Evolutionary conservation across 1,284 basidiomycete genomes (phyloP).

Genomic region (Cutaneotrichosporon sp.): DNA sequence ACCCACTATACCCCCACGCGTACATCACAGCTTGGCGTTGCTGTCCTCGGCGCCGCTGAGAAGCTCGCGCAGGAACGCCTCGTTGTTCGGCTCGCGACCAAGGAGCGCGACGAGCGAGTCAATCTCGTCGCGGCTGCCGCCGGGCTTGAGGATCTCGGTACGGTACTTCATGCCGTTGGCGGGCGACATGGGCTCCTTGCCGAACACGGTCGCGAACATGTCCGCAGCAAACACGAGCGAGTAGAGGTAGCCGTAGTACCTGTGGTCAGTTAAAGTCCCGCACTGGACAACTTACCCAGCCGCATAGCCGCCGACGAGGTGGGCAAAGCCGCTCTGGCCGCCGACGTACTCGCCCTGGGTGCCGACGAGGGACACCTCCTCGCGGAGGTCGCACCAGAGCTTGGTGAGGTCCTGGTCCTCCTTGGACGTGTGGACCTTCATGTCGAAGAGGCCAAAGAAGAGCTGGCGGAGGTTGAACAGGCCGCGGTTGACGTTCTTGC

Average conservation of each 20-base stretch:
- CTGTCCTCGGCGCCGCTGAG: slow-evolving; percentile 12
- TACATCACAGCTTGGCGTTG: not conserved
- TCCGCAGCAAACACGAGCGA: slow-evolving; percentile 19
- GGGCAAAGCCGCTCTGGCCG: slow-evolving; percentile 18
- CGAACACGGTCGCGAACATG: slow-evolving; percentile 21
- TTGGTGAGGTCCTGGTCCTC: slow-evolving; percentile 20
- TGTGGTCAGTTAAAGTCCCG: not conserved
- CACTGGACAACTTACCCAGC: not conserved
- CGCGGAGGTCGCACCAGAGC: slow-evolving; percentile 20
- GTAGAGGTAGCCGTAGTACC: slow-evolving; percentile 22
- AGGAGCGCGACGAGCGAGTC: slow-evolving; percentile 15
- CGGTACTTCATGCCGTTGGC: slow-evolving; percentile 18
- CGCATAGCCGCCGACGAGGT: slow-evolving; percentile 16
- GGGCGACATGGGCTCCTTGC: slow-evolving; percentile 13
- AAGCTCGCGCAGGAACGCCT: slow-evolving; percentile 21
- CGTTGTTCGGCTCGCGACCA: slow-evolving; percentile 20
- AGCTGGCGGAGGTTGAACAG: slow-evolving; percentile 22
- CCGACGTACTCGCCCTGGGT: slow-evolving; percentile 19
- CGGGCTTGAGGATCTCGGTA: slow-evolving; percentile 14
- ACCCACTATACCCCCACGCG: too few species aligned
- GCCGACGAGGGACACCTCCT: slow-evolving; percentile 15
- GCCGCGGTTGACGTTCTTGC: slow-evolving; percentile 20
- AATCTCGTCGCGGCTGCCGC: slow-evolving; percentile 17
- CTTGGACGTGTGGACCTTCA: slow-evolving; percentile 22
- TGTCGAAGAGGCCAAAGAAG: slow-evolving; percentile 21